phyloP scores from a whole-genome alignment of 129 eudicot species.

The Pittosporum tobira region DNA sequence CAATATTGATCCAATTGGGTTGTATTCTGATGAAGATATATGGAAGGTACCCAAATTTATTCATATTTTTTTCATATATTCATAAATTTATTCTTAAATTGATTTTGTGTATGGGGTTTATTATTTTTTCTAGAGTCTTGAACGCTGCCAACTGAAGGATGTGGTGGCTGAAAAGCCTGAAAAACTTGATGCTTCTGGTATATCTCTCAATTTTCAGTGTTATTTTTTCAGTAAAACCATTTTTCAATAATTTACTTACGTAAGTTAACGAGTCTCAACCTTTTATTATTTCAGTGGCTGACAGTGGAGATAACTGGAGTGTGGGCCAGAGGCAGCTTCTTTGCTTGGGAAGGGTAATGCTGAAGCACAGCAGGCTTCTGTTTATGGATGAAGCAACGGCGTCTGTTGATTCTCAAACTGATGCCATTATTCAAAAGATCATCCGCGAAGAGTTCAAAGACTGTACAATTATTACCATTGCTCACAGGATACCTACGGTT shows the following conservation, averaged over 20 bases:
- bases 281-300: conserved; percentile 41
- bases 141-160: conserved; percentile 66
- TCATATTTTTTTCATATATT: too few species aligned
- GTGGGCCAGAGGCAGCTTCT: conserved; percentile 95
- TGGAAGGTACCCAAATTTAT: conserved; percentile 47
- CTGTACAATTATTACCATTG: conserved; percentile 81
- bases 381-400: conserved; percentile 97
- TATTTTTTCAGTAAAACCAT: background rate
- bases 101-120: conserved; percentile 4
- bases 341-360: conserved; percentile 79
- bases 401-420: conserved; percentile 86
- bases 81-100: too few species aligned
- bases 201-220: background rate
- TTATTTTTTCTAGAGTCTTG: conserved; percentile 52
- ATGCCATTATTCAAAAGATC: conserved; percentile 78
- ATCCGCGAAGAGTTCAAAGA: conserved; percentile 85
- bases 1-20: conserved; percentile 66
- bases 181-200: conserved; percentile 55
- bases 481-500: conserved; percentile 96
- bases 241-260: background rate
- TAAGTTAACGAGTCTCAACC: background rate
- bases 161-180: conserved; percentile 65
- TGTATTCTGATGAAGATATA: conserved; percentile 60
- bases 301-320: conserved; percentile 84
- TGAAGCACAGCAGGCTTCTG: conserved; percentile 57